Evolutionary conservation across 2,329 filamentous ascomycete species (phyloP), one percentile per base, ranked within the genome.

Genomic region (Decorospora gaudefroyi): DNA sequence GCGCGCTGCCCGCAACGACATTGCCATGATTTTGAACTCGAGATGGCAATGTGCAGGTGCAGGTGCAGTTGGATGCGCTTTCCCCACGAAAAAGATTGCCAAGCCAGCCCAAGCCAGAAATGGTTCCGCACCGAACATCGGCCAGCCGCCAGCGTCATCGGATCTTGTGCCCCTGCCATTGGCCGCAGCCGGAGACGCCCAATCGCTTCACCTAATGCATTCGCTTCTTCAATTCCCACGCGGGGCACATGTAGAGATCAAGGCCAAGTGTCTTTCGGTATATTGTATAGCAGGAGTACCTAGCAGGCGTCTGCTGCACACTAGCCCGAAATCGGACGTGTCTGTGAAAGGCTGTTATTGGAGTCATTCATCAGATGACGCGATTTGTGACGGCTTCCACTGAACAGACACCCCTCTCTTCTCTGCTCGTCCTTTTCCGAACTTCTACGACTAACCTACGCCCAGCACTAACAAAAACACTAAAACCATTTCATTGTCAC

Each of bases 1-100:
- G 31, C 66, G 62, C 38, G 58, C 64, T 46, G 62, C 64, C 48
- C 67, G 64, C 54, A 68, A 45, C 46, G 66, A 67, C 66, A 69
- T 66, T 42, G 68, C 65, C 68, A 70, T 70, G 59, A 49, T 57
- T n/a, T 48, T 47, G 17, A 32, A 45, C 42, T 44, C 48, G 15
- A 32, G 17, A 28, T 40, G 31, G 37, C 42, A 43, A 33, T 29
- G 51, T 54, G 51, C 55, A 59, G 61, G 58, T 54, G n/a, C n/a
- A n/a, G n/a, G n/a, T 57, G 48, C 51, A 32, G 15, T 36, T 4
- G 22, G 33, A 40, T 40, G 42, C 34, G 32, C 39, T 13, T 59
- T 56, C 55, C 53, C 51, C 53, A 55, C 59, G 49, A 53, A 47
- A 52, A 57, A 59, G 42, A 50, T 42, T 48, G 51, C 55, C 54